phyloP scores from a whole-genome alignment of 2,329 filamentous ascomycete genomes.

The Colletotrichum sp. region DNA sequence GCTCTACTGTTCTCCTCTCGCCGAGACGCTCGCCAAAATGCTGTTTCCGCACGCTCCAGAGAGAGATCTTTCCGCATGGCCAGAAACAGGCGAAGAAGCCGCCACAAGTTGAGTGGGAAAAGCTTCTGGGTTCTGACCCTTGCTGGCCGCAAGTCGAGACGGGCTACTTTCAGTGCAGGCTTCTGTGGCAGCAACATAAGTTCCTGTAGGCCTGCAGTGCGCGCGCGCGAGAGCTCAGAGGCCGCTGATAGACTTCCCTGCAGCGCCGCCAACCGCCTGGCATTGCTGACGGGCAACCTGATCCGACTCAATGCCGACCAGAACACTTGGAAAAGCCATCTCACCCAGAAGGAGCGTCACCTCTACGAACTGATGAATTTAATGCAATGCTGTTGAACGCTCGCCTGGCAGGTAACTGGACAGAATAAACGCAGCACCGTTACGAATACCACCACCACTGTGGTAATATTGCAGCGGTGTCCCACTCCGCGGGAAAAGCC shows the following conservation, averaged over 20 bases:
- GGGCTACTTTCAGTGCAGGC: background rate
- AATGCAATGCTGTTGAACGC: background rate
- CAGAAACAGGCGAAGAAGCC: background rate
- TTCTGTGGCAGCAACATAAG: background rate
- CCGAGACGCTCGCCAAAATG: slow-evolving; percentile 6
- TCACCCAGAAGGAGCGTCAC: background rate
- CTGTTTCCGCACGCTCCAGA: background rate
- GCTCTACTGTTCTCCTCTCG: background rate
- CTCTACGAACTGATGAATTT: background rate
- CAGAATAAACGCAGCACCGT: background rate
- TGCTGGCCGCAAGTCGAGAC: background rate
- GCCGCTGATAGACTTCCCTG: background rate
- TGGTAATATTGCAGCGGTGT: background rate
- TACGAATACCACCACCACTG: background rate
- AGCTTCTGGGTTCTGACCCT: background rate
- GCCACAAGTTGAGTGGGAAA: background rate
- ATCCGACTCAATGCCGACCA: background rate
- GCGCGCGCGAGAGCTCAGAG: background rate
- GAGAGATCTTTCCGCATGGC: background rate
- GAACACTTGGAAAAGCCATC: background rate
- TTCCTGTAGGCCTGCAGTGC: background rate
- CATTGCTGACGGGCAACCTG: background rate
- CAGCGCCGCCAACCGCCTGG: background rate
- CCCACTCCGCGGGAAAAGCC: background rate
- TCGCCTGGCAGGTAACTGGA: background rate